A percentile compares a stretch with the other conserved stretches of the same genome.
Conservation (phyloP, 768 basidiomycete genomes). For the Kwoniella dejecticola region DNA sequence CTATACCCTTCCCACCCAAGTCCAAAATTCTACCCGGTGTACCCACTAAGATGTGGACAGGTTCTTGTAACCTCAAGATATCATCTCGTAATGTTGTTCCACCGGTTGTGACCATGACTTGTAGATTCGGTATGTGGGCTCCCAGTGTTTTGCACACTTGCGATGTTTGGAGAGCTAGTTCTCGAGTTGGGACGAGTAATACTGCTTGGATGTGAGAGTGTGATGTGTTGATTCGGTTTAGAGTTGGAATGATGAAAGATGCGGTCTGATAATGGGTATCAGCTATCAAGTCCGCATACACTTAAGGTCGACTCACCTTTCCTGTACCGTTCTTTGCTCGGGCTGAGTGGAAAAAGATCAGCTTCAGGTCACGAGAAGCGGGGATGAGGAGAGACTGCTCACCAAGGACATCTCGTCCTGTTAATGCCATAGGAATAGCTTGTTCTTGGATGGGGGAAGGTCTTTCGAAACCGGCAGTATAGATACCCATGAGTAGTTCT, state of each 20-base stretch:
- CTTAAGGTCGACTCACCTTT: constrained; percentile 53
- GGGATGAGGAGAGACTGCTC: constrained; percentile 4
- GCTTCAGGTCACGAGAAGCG: neutral
- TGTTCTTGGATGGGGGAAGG: constrained; percentile 99
- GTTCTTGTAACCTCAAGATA: constrained; percentile 84
- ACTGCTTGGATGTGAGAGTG: constrained; percentile 91
- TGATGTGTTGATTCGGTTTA: constrained; percentile 83
- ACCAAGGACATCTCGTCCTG: constrained; percentile 75
- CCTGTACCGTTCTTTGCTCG: constrained; percentile 69
- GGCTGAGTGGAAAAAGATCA: constrained; percentile 11
- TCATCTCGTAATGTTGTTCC: constrained; percentile 98
- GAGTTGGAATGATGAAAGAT: constrained; percentile 95
- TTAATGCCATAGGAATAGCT: constrained; percentile 91
- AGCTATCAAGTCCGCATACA: too few species aligned
- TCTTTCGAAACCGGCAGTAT: constrained; percentile 88
- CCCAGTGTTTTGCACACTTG: constrained; percentile 97
- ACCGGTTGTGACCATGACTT: constrained; percentile 99
- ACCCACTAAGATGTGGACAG: constrained; percentile 93
- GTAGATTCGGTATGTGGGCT: constrained; percentile 82
- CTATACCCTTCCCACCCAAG: constrained; percentile 86
- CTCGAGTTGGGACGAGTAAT: constrained; percentile 96
- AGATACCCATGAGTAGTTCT: constrained; percentile 99
- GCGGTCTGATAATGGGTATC: too few species aligned
- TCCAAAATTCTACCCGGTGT: constrained; percentile 96
- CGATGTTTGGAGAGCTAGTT: constrained; percentile 95